phyloP scores from a whole-genome alignment of 2,329 filamentous ascomycete species.

The Dothiorella sarmentorum region DNA sequence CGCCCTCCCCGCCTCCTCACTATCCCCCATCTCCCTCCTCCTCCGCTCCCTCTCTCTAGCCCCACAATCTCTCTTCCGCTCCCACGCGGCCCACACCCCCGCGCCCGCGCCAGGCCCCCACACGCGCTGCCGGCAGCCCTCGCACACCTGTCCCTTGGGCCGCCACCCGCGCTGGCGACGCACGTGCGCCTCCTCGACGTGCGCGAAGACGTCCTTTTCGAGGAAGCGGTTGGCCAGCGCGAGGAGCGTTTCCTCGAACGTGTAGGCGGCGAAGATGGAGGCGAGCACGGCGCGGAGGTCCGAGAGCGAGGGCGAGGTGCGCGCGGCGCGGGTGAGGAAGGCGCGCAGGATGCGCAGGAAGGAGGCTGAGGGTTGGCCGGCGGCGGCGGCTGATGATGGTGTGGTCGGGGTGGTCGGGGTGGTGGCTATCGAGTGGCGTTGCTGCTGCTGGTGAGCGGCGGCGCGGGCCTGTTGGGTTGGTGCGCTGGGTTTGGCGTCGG shows the following conservation, averaged over 20 bases:
- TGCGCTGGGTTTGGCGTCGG: slow-evolving; percentile 28
- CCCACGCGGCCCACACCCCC: slow-evolving; percentile 77
- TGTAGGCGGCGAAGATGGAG: slow-evolving; percentile 92
- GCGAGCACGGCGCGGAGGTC: slow-evolving; percentile 80
- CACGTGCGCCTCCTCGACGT: slow-evolving; percentile 70
- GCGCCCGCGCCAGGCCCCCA: slow-evolving; percentile 86
- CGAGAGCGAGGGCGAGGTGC: slow-evolving; percentile 77
- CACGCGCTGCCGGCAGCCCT: slow-evolving; percentile 74
- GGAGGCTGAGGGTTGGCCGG: slow-evolving; percentile 58
- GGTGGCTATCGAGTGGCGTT: neutral
- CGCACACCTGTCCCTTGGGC: slow-evolving; percentile 80
- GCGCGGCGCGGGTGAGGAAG: slow-evolving; percentile 79
- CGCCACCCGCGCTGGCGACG: slow-evolving; percentile 85
- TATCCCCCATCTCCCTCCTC: slow-evolving; percentile 35
- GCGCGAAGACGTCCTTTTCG: slow-evolving; percentile 82
- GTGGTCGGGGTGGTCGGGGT: slow-evolving; percentile 25
- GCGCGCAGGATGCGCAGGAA: slow-evolving; percentile 87
- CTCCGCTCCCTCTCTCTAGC: slow-evolving; percentile 41
- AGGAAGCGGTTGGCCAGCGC: slow-evolving; percentile 80
- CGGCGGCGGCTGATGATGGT: slow-evolving; percentile 22
- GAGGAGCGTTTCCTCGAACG: slow-evolving; percentile 89
- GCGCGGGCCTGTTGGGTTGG: slow-evolving; percentile 25
- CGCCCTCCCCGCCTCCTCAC: slow-evolving; percentile 34
- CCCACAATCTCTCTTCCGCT: slow-evolving; percentile 53
- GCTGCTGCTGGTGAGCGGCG: slow-evolving; percentile 22